Percentiles rank a stretch among this genome's conserved stretches.
Conservation (phyloP, 2,329 filamentous ascomycete species). For the Dactylellina drechsleri region DNA sequence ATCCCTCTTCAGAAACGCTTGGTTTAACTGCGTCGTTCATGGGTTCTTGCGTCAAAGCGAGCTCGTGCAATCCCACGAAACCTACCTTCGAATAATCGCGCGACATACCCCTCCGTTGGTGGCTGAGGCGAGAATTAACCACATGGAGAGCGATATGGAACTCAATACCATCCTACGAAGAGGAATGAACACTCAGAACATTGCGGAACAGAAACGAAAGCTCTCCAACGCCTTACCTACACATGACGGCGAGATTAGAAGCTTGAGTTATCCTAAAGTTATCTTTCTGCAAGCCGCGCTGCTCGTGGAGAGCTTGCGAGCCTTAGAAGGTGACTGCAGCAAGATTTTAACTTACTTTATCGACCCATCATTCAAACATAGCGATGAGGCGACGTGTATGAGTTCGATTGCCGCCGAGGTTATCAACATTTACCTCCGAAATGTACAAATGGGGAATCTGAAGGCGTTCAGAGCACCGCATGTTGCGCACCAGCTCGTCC, state of each 20-base stretch:
- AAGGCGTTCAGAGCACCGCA: conserved; percentile 89
- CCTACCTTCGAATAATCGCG: conserved; percentile 84
- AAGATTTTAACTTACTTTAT: conserved; percentile 90
- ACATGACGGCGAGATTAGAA: conserved; percentile 80
- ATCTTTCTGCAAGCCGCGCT: conserved; percentile 93
- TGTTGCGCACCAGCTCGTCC: conserved; percentile 85
- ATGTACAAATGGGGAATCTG: conserved; percentile 75
- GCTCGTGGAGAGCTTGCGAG: conserved; percentile 86
- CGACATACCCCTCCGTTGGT: conserved; percentile 87
- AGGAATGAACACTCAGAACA: conserved; percentile 81
- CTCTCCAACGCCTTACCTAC: conserved; percentile 78
- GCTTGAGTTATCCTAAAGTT: conserved; percentile 85
- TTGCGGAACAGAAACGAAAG: conserved; percentile 80
- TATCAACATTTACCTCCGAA: conserved; percentile 80
- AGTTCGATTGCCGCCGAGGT: conserved; percentile 71
- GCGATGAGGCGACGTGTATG: conserved; percentile 73
- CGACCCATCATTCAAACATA: conserved; percentile 79
- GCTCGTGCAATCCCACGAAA: conserved; percentile 75
- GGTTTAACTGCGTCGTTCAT: conserved; percentile 98
- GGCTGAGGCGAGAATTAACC: conserved; percentile 85
- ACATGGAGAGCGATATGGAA: conserved; percentile 95
- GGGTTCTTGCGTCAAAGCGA: conserved; percentile 82
- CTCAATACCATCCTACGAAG: conserved; percentile 91
- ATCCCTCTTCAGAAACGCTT: conserved; percentile 84
- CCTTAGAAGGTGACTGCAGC: conserved; percentile 86